phyloP scores from a whole-genome alignment of 495 filamentous ascomycete genomes.

The Hypoxylon cercidicola region DNA sequence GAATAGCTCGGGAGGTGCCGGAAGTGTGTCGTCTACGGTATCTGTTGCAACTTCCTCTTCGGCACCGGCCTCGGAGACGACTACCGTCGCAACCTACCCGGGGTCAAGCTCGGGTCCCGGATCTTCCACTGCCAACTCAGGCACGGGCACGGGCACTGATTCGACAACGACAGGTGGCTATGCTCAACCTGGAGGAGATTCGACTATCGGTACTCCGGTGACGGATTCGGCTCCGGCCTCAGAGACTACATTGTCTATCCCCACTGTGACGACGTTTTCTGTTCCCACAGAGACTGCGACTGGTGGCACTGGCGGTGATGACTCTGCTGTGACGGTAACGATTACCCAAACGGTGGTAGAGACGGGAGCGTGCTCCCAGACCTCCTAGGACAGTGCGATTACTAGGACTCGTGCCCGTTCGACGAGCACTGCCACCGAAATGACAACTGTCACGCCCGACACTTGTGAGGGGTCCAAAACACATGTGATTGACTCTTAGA shows the following conservation, averaged over 20 bases:
- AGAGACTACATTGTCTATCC: slow-evolving; percentile 22
- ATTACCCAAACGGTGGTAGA: slow-evolving; percentile 43
- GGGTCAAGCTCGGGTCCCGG: slow-evolving; percentile 12
- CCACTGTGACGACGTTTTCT: slow-evolving; percentile 18
- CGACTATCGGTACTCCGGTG: slow-evolving; percentile 13
- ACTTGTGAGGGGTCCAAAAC: slow-evolving; percentile 16
- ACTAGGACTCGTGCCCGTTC: slow-evolving; percentile 22
- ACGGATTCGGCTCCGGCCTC: slow-evolving; percentile 14
- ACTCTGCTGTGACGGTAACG: slow-evolving; percentile 34
- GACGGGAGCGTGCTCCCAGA: slow-evolving; percentile 35
- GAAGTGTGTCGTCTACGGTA: slow-evolving; percentile 9
- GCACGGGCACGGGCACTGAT: slow-evolving; percentile 15
- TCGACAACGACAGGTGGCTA: slow-evolving; percentile 39
- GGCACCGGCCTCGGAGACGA: slow-evolving; percentile 6
- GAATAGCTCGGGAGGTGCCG: slow-evolving; percentile 17
- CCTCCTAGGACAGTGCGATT: slow-evolving; percentile 29
- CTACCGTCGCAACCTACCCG: background rate
- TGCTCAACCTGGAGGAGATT: slow-evolving; percentile 35
- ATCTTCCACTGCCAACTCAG: slow-evolving; percentile 15
- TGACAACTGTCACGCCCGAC: slow-evolving; percentile 11
- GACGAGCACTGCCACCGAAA: slow-evolving; percentile 28
- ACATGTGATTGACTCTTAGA: slow-evolving; percentile 24
- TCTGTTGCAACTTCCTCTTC: slow-evolving; percentile 8
- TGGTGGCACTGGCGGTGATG: slow-evolving; percentile 11
- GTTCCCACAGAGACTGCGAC: slow-evolving; percentile 24